Conservation (phyloP, 345 rosid genomes). For the Gossypium stocksii region DNA sequence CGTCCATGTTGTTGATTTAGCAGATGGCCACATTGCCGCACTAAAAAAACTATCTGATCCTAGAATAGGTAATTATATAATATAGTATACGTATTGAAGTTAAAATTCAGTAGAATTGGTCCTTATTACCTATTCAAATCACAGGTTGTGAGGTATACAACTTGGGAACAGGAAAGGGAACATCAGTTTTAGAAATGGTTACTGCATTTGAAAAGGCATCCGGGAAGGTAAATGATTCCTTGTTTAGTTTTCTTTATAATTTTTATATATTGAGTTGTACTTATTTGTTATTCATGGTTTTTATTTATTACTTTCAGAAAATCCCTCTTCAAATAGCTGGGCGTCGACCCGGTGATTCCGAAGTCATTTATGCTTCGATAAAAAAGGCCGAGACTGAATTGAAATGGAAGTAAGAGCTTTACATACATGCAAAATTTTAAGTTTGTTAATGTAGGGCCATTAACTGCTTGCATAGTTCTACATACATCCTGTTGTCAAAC, state of each 20-base stretch:
- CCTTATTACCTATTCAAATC: neutral
- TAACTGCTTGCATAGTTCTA: neutral
- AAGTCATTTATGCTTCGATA: constrained; percentile 82
- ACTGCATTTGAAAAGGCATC: constrained; percentile 87
- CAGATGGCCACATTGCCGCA: constrained; percentile 96
- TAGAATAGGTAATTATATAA: constrained; percentile 43
- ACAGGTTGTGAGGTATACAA: constrained; percentile 93
- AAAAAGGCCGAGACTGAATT: constrained; percentile 67
- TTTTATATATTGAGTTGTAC: neutral
- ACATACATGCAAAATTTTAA: neutral
- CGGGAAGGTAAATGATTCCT: constrained; percentile 52
- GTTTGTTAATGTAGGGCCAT: neutral
- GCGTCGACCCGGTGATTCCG: constrained; percentile 84
- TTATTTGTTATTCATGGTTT: neutral
- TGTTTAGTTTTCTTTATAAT: neutral
- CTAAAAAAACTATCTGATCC: constrained; percentile 58
- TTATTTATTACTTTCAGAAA: constrained; percentile 39
- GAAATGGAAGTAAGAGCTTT: constrained; percentile 83
- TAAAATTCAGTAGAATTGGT: neutral
- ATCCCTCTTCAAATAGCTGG: constrained; percentile 70
- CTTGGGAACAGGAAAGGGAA: constrained; percentile 94
- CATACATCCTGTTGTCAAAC: neutral
- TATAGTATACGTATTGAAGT: neutral
- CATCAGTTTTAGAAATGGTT: constrained; percentile 97
- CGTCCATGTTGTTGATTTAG: constrained; percentile 88